These are phyloP conservation scores for Penicilliopsis zonata DNA, from an alignment of 495 filamentous ascomycete genomes.

Conservation along the genomic window DNA sequence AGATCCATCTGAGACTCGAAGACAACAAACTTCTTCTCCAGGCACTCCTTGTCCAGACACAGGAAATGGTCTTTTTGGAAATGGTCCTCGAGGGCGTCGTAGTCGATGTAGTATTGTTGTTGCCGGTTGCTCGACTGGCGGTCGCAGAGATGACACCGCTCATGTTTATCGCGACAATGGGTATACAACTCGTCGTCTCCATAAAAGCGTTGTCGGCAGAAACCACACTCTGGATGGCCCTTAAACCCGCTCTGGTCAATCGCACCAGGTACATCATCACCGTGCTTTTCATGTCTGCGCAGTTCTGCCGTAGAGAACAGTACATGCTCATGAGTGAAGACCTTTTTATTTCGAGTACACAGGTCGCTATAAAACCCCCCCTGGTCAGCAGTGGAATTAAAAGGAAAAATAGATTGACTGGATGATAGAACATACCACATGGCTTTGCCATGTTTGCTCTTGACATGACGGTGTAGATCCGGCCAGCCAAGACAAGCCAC, in stretches of 20 bases:
- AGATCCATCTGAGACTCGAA: conserved; percentile 91
- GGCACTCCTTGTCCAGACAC: conserved; percentile 73
- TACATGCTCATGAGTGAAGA: conserved; percentile 95
- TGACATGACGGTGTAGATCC: conserved; percentile 86
- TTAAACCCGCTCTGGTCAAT: conserved; percentile 91
- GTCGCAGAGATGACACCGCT: conserved; percentile 92
- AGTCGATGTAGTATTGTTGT: conserved; percentile 82
- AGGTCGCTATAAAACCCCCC: conserved; percentile 47
- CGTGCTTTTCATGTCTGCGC: conserved; percentile 75
- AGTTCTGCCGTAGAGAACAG: conserved; percentile 78
- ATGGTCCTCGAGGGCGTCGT: conserved; percentile 70
- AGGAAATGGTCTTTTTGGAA: conserved; percentile 80
- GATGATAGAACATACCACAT: conserved; percentile 55
- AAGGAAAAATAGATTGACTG: background rate
- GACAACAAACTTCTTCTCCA: conserved; percentile 97
- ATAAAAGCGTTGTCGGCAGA: conserved; percentile 87
- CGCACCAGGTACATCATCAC: conserved; percentile 84
- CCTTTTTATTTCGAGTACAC: conserved; percentile 90
- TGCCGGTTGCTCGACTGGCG: conserved; percentile 52
- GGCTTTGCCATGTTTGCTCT: conserved; percentile 63
- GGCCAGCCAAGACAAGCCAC: conserved; percentile 88
- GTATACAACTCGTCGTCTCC: conserved; percentile 89
- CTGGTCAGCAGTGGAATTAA: conserved; percentile 2
- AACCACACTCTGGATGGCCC: conserved; percentile 88
- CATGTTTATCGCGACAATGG: conserved; percentile 86